phyloP scores from a whole-genome alignment of 441 rosid genomes.

The Geranium incanum region DNA sequence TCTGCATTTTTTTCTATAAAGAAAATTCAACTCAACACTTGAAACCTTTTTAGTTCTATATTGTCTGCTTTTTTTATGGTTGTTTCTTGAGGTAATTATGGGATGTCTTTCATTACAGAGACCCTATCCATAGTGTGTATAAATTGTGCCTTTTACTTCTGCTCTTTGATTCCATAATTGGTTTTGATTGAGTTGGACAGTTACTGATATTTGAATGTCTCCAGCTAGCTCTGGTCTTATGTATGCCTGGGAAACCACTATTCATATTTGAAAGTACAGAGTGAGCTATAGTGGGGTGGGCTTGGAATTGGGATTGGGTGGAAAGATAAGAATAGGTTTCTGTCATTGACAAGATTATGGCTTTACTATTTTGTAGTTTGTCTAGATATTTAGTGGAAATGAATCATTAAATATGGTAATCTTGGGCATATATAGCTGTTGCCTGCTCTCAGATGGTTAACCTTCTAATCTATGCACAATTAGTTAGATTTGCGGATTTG shows the following conservation, averaged over 20 bases:
- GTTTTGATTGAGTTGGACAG: no score
- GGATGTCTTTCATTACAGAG: background rate
- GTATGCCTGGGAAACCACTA: background rate
- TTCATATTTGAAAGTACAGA: background rate
- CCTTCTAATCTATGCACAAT: background rate
- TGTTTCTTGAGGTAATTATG: background rate
- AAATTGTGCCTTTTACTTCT: no score
- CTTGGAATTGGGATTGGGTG: background rate
- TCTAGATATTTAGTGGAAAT: background rate
- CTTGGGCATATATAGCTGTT: background rate
- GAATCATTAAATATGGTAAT: background rate
- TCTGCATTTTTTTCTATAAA: background rate
- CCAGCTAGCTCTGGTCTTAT: background rate
- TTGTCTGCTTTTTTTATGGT: background rate
- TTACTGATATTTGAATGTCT: no score
- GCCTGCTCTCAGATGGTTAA: background rate
- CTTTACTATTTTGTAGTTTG: background rate
- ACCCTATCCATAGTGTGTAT: background rate
- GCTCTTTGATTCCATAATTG: no score
- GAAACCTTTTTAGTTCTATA: background rate
- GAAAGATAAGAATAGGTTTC: background rate
- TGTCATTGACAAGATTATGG: background rate
- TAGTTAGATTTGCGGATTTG: background rate
- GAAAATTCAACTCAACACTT: background rate
- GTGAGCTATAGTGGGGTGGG: background rate